A percentile compares a stretch with the other conserved stretches of the same genome.
Evolutionary conservation across 345 rosid genomes (phyloP).

Genomic region (Citrus cavaleriei): DNA sequence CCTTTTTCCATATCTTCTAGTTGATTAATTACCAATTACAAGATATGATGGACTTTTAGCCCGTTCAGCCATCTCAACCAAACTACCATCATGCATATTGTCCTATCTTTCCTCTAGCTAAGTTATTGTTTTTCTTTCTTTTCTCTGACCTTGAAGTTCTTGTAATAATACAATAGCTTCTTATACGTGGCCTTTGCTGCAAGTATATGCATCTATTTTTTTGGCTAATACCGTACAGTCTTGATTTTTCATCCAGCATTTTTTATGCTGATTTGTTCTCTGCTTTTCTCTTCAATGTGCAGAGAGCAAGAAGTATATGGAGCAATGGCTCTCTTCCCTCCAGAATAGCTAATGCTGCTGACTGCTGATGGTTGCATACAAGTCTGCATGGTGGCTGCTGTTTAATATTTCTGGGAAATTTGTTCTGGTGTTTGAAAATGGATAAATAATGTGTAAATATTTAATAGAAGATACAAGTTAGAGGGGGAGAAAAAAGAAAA

Average conservation of each 20-base stretch:
- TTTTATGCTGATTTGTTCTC: neutral
- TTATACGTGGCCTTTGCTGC: neutral
- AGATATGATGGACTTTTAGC: neutral
- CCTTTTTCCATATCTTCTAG: neutral
- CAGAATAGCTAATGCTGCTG: constrained; percentile 31
- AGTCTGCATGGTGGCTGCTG: neutral
- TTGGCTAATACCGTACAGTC: neutral
- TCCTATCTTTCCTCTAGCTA: neutral
- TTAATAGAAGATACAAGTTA: neutral
- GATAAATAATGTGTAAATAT: constrained; percentile 10
- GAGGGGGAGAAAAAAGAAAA: neutral
- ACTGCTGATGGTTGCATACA: neutral
- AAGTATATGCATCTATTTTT: neutral
- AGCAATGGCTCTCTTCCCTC: constrained; percentile 57
- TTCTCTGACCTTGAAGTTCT: neutral
- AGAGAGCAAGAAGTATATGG: constrained; percentile 59
- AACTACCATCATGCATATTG: neutral
- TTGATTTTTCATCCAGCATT: neutral
- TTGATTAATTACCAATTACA: too few relatives aligned
- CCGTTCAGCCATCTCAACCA: neutral
- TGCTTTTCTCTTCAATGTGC: constrained; percentile 15
- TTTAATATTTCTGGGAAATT: constrained; percentile 10
- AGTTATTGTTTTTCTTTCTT: neutral
- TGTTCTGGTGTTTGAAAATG: neutral
- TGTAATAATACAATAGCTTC: neutral